Evolutionary conservation across 495 filamentous ascomycete species (phyloP).

Genomic region (Clavariopsis aquatica): DNA sequence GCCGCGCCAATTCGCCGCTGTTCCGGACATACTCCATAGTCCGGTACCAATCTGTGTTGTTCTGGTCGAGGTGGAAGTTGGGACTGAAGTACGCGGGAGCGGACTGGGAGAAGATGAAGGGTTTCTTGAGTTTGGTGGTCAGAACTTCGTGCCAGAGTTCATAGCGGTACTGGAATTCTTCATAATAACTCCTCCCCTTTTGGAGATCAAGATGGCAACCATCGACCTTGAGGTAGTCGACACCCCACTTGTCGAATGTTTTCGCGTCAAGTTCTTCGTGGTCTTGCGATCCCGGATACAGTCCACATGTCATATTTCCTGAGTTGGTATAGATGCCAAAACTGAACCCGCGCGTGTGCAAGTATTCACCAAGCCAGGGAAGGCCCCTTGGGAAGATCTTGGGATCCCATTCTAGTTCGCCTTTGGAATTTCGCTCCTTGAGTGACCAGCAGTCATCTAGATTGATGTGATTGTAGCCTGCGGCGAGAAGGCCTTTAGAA

Average conservation of each 20-base stretch:
- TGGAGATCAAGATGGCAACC: conserved; percentile 47
- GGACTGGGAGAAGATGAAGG: conserved; percentile 50
- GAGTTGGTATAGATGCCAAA: conserved; percentile 51
- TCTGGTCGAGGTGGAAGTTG: conserved; percentile 31
- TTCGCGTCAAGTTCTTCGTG: conserved; percentile 47
- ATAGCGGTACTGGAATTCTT: conserved; percentile 46
- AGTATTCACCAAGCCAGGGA: conserved; percentile 47
- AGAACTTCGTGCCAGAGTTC: conserved; percentile 45
- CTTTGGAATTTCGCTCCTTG: conserved; percentile 39
- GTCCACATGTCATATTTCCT: conserved; percentile 49
- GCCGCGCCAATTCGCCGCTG: conserved; percentile 48
- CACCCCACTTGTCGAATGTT: conserved; percentile 48
- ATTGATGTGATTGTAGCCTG: conserved; percentile 50
- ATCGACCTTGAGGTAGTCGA: conserved; percentile 51
- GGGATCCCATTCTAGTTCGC: conserved; percentile 46
- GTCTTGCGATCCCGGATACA: conserved; percentile 46
- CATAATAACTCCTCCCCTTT: conserved; percentile 28
- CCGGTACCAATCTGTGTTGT: conserved; percentile 47
- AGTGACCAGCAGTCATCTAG: conserved; percentile 52
- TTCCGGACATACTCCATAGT: conserved; percentile 49
- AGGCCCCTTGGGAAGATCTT: conserved; percentile 47
- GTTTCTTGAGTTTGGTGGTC: conserved; percentile 40
- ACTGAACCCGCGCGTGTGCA: conserved; percentile 43
- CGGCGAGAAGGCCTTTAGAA: conserved; percentile 45
- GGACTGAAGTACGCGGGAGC: conserved; percentile 49